These are phyloP conservation scores for Papiliotrema nemorosa DNA, from an alignment of 1,284 basidiomycete genomes.

Conservation along the genomic window DNA sequence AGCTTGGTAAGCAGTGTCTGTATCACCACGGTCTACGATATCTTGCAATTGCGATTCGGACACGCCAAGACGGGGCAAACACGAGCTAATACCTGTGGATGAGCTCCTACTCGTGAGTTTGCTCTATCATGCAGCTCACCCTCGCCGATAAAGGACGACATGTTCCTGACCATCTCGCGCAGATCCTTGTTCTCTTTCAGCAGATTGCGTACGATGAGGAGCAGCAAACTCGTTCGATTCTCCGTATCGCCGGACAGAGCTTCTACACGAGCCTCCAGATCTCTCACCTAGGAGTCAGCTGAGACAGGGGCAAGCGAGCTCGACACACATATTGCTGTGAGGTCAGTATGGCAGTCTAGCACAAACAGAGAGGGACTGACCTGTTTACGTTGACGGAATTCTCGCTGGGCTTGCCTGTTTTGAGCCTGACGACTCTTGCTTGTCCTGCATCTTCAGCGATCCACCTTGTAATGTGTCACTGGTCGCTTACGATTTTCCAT, in stretches of 20 bases:
- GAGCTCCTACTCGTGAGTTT: not conserved
- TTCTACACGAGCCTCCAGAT: constrained; percentile 85
- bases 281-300: constrained; percentile 64
- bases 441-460: not conserved
- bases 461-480: no score
- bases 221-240: constrained; percentile 75
- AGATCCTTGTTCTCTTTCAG: constrained; percentile 84
- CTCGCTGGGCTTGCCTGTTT: constrained; percentile 87
- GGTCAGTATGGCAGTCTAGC: constrained; percentile 9
- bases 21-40: constrained; percentile 76
- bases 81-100: constrained; percentile 56
- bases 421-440: constrained; percentile 49
- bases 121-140: constrained; percentile 55
- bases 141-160: constrained; percentile 77
- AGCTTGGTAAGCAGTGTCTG: constrained; percentile 85
- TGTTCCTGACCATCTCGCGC: constrained; percentile 67
- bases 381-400: constrained; percentile 85
- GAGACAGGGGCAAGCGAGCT: constrained; percentile 2
- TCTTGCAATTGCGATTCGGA: constrained; percentile 68
- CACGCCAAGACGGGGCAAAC: constrained; percentile 67
- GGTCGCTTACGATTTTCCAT: no score
- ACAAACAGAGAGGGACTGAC: no score
- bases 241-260: constrained; percentile 84
- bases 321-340: constrained; percentile 37
- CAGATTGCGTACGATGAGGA: constrained; percentile 77